phyloP scores from a whole-genome alignment of 352 stramenopile genomes.

The Blastocystis sp. region DNA sequence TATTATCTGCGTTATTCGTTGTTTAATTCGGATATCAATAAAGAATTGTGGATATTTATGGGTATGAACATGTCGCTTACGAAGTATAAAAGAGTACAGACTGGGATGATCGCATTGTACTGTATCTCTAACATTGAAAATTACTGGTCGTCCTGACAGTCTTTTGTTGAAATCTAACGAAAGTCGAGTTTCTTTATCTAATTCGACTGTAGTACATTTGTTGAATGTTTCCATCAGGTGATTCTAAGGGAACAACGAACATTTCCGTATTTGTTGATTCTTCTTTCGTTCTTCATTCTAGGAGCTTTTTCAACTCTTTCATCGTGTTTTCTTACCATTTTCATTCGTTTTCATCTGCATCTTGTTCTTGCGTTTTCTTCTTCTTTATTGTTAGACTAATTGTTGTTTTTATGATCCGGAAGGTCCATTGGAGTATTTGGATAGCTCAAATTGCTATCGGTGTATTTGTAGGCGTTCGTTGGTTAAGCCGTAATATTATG shows the following conservation, averaged over 20 bases:
- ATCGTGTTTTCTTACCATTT: neutral
- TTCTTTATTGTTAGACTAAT: neutral
- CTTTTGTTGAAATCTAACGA: no score
- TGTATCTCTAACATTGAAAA: no score
- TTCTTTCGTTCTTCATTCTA: neutral
- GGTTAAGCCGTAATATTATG: constrained; percentile 15
- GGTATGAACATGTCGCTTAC: no score
- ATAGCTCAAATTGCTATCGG: neutral
- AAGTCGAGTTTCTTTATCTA: no score
- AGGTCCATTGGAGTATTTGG: neutral
- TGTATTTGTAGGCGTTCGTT: neutral
- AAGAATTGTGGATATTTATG: no score
- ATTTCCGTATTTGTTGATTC: no score
- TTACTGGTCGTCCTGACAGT: no score
- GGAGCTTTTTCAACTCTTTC: neutral
- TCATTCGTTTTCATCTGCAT: neutral
- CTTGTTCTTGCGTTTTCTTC: neutral
- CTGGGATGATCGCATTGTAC: no score
- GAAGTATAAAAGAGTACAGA: no score
- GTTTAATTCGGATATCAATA: neutral
- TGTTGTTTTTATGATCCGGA: neutral
- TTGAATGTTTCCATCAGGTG: no score
- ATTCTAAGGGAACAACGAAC: no score
- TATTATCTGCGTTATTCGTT: neutral
- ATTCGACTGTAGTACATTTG: no score